phyloP scores from a whole-genome alignment of 257 asterid species.

The Scutellaria galericulata region DNA sequence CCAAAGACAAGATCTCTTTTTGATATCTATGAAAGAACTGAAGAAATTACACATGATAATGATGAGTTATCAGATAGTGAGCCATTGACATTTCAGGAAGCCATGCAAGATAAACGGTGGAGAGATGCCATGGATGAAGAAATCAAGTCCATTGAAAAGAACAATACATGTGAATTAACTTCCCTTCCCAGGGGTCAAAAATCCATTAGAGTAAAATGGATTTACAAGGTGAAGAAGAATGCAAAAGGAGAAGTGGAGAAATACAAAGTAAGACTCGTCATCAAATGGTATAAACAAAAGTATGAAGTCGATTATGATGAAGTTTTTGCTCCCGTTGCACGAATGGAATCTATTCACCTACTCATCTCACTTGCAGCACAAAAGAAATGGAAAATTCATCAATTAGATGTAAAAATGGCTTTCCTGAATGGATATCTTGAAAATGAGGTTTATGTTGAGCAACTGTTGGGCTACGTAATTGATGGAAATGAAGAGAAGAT shows the following conservation, averaged over 20 bases:
- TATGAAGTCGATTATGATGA: neutral
- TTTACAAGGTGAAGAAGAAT: slow-evolving; percentile 7
- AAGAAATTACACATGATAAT: neutral
- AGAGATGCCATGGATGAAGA: neutral
- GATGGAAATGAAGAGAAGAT: no score
- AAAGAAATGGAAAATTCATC: neutral
- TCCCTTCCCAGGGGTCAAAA: neutral
- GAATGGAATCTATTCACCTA: neutral
- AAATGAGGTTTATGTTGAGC: no score
- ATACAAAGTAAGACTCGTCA: slow-evolving; percentile 10
- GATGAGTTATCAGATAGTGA: neutral
- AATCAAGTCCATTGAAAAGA: no score
- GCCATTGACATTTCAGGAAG: neutral
- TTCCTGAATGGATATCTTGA: neutral
- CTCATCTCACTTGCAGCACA: neutral
- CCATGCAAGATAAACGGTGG: neutral
- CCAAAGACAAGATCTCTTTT: neutral
- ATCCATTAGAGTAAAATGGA: neutral
- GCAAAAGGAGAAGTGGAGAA: slow-evolving; percentile 5
- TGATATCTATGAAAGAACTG: neutral
- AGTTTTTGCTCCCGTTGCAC: neutral
- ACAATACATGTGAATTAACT: neutral
- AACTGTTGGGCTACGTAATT: no score
- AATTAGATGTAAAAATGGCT: neutral
- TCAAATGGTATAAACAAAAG: neutral